These are phyloP conservation scores for Globisporangium iwayamae DNA, from an alignment of 352 stramenopile genomes.

Conservation along the genomic window DNA sequence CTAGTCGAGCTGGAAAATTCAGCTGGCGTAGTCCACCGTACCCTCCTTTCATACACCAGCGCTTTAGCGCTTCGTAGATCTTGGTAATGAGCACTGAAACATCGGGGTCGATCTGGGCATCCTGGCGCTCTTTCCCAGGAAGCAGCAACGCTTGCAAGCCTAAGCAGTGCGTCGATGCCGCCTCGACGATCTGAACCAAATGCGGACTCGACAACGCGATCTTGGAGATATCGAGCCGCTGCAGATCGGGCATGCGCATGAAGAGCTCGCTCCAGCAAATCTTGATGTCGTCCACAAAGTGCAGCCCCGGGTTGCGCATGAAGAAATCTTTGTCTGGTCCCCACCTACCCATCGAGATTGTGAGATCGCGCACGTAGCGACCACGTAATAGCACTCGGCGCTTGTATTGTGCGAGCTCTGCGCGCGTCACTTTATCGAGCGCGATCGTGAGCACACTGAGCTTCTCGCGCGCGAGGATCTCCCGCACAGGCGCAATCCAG, in stretches of 20 bases:
- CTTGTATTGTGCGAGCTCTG: slow-evolving; percentile 17
- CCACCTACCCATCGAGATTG: slow-evolving; percentile 24
- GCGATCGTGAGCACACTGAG: slow-evolving; percentile 29
- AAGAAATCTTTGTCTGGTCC: slow-evolving; percentile 26
- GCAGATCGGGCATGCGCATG: slow-evolving; percentile 29
- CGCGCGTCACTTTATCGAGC: slow-evolving; percentile 24
- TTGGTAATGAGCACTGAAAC: slow-evolving; percentile 25
- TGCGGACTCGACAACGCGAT: slow-evolving; percentile 34
- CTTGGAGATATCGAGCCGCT: slow-evolving; percentile 33
- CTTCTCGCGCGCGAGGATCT: slow-evolving; percentile 23
- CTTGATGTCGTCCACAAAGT: slow-evolving; percentile 20
- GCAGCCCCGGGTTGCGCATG: slow-evolving; percentile 15
- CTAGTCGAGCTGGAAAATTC: slow-evolving; percentile 15
- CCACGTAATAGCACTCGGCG: slow-evolving; percentile 24
- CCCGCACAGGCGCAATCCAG: slow-evolving; percentile 29
- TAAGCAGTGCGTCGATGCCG: slow-evolving; percentile 26
- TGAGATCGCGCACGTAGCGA: slow-evolving; percentile 22
- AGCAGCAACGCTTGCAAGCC: slow-evolving; percentile 35
- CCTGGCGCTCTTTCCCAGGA: slow-evolving; percentile 25
- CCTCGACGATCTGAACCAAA: slow-evolving; percentile 30
- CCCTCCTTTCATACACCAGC: slow-evolving; percentile 27
- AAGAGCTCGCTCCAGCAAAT: slow-evolving; percentile 40
- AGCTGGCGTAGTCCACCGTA: slow-evolving; percentile 36
- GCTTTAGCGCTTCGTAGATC: slow-evolving; percentile 26
- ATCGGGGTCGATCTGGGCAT: slow-evolving; percentile 17